These are phyloP conservation scores for Tetradesmus lagerheimii DNA, from an alignment of 139 green algal species.

Conservation along the genomic window DNA sequence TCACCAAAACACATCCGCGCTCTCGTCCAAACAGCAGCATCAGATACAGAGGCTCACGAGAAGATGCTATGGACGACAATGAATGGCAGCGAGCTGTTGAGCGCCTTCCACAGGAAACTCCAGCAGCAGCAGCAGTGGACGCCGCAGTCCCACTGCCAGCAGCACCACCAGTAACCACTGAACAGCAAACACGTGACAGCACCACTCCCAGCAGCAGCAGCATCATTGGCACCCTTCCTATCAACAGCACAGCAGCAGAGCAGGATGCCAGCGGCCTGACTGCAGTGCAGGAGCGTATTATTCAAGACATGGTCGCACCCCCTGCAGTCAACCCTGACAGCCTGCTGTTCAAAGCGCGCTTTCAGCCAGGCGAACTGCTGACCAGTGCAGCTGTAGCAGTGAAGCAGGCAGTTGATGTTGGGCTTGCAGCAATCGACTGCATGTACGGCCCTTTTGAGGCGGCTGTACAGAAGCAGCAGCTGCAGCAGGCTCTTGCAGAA, in stretches of 20 bases:
- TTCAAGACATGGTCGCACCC: neutral
- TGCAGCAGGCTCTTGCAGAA: neutral
- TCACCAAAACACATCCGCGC: neutral
- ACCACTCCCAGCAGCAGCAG: neutral
- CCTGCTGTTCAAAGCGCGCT: neutral
- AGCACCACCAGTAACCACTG: neutral
- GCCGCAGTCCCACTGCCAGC: neutral
- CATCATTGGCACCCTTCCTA: neutral
- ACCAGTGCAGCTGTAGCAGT: neutral
- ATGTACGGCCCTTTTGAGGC: neutral
- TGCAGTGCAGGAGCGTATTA: neutral
- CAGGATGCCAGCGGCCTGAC: neutral
- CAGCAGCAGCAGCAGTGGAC: neutral
- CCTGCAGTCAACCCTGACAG: neutral
- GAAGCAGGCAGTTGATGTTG: constrained; percentile 19
- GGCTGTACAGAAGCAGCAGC: neutral
- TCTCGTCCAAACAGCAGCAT: neutral
- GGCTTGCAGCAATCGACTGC: neutral
- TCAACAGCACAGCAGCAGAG: neutral
- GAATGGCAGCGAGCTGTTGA: neutral
- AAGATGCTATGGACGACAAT: neutral
- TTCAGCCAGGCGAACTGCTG: neutral
- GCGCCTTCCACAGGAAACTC: neutral
- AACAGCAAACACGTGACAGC: neutral
- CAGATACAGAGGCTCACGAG: neutral